Conservation (phyloP, 345 rosid species). For the Anacardium occidentale region DNA sequence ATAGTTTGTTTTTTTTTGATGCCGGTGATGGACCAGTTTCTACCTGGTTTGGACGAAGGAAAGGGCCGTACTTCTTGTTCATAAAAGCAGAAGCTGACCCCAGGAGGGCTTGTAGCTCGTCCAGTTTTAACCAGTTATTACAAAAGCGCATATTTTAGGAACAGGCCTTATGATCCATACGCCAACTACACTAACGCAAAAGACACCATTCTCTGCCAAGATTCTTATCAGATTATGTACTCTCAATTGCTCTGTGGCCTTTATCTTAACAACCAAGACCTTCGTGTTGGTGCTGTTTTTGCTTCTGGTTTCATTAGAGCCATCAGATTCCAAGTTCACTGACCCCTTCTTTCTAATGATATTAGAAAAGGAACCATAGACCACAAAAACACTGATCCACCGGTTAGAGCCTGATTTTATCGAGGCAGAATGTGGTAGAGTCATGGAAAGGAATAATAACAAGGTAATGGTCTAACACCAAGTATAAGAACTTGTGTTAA, state of each 20-base stretch:
- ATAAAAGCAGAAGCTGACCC: constrained; percentile 61
- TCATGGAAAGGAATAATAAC: constrained; percentile 57
- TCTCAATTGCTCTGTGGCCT: constrained; percentile 63
- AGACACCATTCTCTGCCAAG: constrained; percentile 52
- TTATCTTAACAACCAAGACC: constrained; percentile 41
- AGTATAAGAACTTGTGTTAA: too few relatives aligned
- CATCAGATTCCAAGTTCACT: constrained; percentile 49
- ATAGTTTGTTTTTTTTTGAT: constrained; percentile 28
- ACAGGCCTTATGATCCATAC: constrained; percentile 49
- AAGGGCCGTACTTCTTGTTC: constrained; percentile 60
- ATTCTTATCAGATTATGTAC: constrained; percentile 59
- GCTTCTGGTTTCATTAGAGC: constrained; percentile 65
- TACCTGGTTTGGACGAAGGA: constrained; percentile 52
- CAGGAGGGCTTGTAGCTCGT: constrained; percentile 53
- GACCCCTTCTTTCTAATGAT: constrained; percentile 40
- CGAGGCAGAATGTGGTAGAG: constrained; percentile 36
- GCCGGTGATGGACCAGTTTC: constrained; percentile 54
- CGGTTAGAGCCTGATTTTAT: constrained; percentile 45
- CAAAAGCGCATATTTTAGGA: constrained; percentile 52
- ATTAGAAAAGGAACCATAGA: constrained; percentile 40
- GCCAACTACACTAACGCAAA: constrained; percentile 56
- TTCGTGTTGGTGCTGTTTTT: constrained; percentile 58
- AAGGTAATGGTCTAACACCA: constrained; percentile 52
- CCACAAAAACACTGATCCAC: constrained; percentile 38
- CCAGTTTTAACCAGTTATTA: constrained; percentile 62